A percentile compares a stretch with the other conserved stretches of the same genome.
These are phyloP conservation scores for Patellaria atrata DNA, from an alignment of 495 filamentous ascomycete species.

Conservation along the genomic window DNA sequence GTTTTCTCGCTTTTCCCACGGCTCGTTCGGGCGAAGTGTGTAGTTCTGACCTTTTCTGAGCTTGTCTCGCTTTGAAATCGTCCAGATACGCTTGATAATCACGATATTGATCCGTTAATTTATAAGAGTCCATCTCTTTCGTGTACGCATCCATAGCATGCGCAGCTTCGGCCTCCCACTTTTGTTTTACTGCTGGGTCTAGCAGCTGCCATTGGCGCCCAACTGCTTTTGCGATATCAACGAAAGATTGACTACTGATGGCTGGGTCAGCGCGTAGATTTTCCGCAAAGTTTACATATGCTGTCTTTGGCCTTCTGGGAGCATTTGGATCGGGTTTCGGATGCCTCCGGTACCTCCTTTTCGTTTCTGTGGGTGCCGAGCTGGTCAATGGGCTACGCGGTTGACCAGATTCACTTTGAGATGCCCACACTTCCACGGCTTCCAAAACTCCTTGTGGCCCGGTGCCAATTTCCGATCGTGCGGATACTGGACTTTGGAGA, in stretches of 20 bases:
- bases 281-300: slow-evolving; percentile 24
- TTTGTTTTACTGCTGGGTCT: slow-evolving; percentile 12
- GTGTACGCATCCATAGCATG: slow-evolving; percentile 16
- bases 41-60: slow-evolving; percentile 1
- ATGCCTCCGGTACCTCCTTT: slow-evolving; percentile 21
- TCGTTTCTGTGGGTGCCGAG: slow-evolving; percentile 5
- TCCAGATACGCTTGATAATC: slow-evolving; percentile 17
- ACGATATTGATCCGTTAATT: slow-evolving; percentile 16
- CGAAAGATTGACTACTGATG: slow-evolving; percentile 16
- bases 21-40: neutral
- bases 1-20: no score
- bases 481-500: slow-evolving; percentile 7
- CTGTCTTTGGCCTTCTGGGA: slow-evolving; percentile 23
- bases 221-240: slow-evolving; percentile 20
- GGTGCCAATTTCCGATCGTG: slow-evolving; percentile 1
- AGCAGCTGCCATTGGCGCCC: slow-evolving; percentile 18
- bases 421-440: neutral
- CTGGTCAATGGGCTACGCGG: slow-evolving; percentile 3
- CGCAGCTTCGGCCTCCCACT: slow-evolving; percentile 18
- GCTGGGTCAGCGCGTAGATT: slow-evolving; percentile 17
- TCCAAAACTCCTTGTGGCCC: neutral
- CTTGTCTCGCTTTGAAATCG: slow-evolving; percentile 15
- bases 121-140: slow-evolving; percentile 20
- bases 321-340: slow-evolving; percentile 19
- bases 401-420: slow-evolving; percentile 5